A percentile compares a stretch with the other conserved stretches of the same genome.
Conservation (phyloP, 139 green algal genomes). For the Pleodorina starrii region DNA sequence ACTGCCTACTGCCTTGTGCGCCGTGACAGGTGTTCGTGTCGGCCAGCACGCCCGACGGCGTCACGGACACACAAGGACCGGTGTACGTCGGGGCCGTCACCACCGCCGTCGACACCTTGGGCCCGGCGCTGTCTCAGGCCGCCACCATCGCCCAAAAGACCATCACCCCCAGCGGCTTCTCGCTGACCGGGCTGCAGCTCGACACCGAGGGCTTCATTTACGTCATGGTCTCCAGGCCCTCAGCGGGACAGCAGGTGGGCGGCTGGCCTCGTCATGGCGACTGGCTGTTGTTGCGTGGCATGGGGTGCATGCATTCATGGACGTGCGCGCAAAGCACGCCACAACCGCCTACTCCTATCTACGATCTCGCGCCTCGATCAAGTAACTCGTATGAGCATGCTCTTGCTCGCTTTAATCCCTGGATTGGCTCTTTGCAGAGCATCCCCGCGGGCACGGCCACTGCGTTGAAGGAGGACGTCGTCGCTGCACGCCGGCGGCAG, state of each 20-base stretch:
- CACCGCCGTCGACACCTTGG: neutral
- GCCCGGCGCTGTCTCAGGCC: neutral
- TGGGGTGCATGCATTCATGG: neutral
- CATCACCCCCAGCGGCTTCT: conserved; percentile 49
- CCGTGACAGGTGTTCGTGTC: conserved; percentile 36
- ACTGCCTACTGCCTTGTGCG: neutral
- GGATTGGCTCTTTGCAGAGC: too few relatives aligned
- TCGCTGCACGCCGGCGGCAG: neutral
- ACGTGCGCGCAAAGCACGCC: neutral
- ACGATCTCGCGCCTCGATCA: too few relatives aligned
- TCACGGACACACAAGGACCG: neutral
- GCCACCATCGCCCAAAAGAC: neutral
- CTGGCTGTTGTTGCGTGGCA: too few relatives aligned
- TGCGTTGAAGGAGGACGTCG: neutral
- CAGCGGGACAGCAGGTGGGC: conserved; percentile 8
- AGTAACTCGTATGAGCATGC: neutral
- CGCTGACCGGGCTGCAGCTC: conserved; percentile 46
- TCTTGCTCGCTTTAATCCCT: neutral
- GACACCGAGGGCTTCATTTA: conserved; percentile 56
- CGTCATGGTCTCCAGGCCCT: conserved; percentile 50
- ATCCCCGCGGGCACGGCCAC: conserved; percentile 46
- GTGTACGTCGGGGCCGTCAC: conserved; percentile 20
- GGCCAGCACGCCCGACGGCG: neutral
- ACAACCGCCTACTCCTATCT: too few relatives aligned
- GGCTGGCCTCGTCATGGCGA: too few relatives aligned